Conservation (phyloP, 257 asterid species). For the Anisodus acutangulus region DNA sequence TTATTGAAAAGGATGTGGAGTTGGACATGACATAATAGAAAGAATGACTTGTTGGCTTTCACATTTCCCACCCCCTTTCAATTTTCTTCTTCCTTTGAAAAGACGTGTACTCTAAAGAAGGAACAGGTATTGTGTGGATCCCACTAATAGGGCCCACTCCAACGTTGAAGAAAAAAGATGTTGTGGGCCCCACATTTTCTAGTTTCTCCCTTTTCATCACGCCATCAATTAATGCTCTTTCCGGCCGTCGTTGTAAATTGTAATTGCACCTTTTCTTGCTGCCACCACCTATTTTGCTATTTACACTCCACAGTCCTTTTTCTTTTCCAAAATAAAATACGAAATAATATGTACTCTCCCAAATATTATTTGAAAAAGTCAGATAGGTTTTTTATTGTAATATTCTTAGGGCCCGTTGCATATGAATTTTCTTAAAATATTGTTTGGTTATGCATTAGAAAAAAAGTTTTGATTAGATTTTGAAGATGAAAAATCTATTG, state of each 20-base stretch:
- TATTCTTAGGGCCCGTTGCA: too few species aligned
- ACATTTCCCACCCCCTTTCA: slow-evolving; percentile 21
- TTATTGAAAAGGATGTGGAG: slow-evolving; percentile 12
- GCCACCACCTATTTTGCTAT: slow-evolving; percentile 16
- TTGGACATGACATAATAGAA: slow-evolving; percentile 19
- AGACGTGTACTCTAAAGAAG: slow-evolving; percentile 57
- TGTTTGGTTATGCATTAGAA: too few species aligned
- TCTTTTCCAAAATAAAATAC: background rate
- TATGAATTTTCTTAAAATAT: background rate
- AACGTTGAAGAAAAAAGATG: slow-evolving; percentile 38
- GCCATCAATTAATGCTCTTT: slow-evolving; percentile 8
- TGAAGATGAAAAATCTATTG: too few species aligned
- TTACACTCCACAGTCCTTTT: background rate
- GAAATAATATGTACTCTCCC: background rate
- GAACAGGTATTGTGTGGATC: slow-evolving; percentile 54
- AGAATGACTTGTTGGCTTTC: slow-evolving; percentile 24
- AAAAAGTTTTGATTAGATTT: too few species aligned
- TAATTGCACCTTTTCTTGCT: background rate
- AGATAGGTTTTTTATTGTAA: background rate
- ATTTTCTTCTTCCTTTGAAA: slow-evolving; percentile 40
- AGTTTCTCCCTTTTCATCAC: slow-evolving; percentile 14
- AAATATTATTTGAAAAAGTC: slow-evolving; percentile 7
- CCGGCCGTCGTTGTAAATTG: background rate
- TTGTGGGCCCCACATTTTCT: slow-evolving; percentile 31
- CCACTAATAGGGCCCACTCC: slow-evolving; percentile 38